Conservation (phyloP, 345 rosid species). For the Tarenaya hassleriana region DNA sequence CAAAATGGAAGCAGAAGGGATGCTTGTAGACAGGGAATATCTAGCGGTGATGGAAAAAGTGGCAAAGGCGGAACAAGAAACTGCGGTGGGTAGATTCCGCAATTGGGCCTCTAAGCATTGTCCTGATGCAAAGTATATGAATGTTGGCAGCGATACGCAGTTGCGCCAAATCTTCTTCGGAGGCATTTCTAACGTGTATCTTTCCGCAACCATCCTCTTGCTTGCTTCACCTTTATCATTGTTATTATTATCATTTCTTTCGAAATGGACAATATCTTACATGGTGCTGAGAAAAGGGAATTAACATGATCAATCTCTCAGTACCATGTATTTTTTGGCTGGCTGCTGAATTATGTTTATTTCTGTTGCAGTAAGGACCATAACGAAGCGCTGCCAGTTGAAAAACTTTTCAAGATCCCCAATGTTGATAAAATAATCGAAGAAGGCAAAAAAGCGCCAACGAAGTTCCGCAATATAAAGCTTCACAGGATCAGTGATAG, state of each 20-base stretch:
- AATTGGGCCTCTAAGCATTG: conserved; percentile 87
- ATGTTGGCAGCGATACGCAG: conserved; percentile 89
- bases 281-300: neutral
- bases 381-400: conserved; percentile 37
- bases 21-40: conserved; percentile 76
- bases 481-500: conserved; percentile 41
- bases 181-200: conserved; percentile 69
- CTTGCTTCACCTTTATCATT: neutral
- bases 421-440: conserved; percentile 68
- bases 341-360: conserved; percentile 12
- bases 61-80: conserved; percentile 73
- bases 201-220: neutral
- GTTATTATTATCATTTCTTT: too few relatives aligned
- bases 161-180: conserved; percentile 82
- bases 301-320: neutral
- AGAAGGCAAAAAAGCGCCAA: conserved; percentile 76
- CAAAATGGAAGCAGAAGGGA: conserved; percentile 85
- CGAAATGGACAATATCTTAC: too few relatives aligned
- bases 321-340: neutral
- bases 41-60: conserved; percentile 78
- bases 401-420: conserved; percentile 53
- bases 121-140: conserved; percentile 80
- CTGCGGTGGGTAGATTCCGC: conserved; percentile 65
- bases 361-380: conserved; percentile 42
- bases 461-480: conserved; percentile 59